Conservation (phyloP, 1,139 yeast species). For the Magnusiomyces starmeri region DNA sequence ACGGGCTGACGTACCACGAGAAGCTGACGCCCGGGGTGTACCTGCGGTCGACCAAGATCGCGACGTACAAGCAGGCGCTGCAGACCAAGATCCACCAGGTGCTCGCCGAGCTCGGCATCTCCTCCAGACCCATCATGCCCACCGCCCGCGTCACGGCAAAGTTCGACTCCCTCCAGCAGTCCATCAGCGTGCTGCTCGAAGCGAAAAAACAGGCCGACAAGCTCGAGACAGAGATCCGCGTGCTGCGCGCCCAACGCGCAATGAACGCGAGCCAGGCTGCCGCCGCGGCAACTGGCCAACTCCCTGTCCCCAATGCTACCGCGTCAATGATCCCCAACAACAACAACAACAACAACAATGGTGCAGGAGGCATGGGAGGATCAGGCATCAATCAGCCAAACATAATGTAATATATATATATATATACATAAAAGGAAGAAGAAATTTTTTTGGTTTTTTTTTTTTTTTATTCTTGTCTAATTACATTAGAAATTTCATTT, state of each 20-base stretch:
- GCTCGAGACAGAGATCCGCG: conserved; percentile 67
- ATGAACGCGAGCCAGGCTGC: background rate
- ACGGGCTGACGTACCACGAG: conserved; percentile 82
- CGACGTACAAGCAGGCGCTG: conserved; percentile 59
- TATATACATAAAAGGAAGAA: no score
- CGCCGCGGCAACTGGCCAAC: no score
- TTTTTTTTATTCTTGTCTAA: background rate
- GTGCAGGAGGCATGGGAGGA: background rate
- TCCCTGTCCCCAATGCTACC: no score
- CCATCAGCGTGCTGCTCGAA: conserved; percentile 69
- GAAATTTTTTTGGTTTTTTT: no score
- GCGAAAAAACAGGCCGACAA: conserved; percentile 84
- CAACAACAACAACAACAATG: no score
- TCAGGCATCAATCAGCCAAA: background rate
- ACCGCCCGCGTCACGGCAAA: conserved; percentile 72
- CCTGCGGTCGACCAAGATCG: conserved; percentile 62
- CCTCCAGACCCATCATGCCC: conserved; percentile 79
- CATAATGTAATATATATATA: background rate
- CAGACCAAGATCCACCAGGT: conserved; percentile 69
- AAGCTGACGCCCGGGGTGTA: conserved; percentile 69
- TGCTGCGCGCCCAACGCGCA: conserved; percentile 38
- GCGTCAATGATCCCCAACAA: no score
- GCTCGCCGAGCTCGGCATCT: conserved; percentile 70
- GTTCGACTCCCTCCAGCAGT: conserved; percentile 69
- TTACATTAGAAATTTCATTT: background rate